Evolutionary conservation across 805 yeast species (phyloP), one percentile per base, ranked within the genome.

Genomic region (Phaffomyces thermotolerans): DNA sequence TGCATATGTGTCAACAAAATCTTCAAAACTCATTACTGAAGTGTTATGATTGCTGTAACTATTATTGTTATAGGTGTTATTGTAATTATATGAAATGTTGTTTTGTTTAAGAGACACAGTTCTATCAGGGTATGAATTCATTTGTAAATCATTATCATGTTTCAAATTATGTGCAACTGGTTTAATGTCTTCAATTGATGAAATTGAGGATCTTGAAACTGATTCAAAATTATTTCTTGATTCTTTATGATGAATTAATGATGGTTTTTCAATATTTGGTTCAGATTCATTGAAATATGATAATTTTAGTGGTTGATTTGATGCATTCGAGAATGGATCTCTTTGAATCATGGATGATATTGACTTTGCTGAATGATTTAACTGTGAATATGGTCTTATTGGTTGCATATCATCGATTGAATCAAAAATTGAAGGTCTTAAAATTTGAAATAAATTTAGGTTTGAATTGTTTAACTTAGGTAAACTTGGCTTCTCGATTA

Each of bases 401-500:
- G 43, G 43, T 29, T 36, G 34, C 12, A 38, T 18, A 9, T 37
- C 23, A 8, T 32, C 8, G 4, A 46, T 24, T 24, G 46, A 40
- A 13, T 46, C 46, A 40, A 39, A 46, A 8, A 37, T 43, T 12
- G 44, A 40, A 6, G 37, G 14, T n/a, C 36, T 39, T 4, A 41
- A 36, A 7, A 39, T 17, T 20, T 15, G 8, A 7, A 18, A 23
- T 15, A 43, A 32, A n/a, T 24, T 15, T 22, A 15, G 6, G 15
- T 40, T 10, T 9, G 29, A 27, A 27, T 27, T 12, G 29, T 27
- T 36, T 12, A 47, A 33, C 6, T 23, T 37, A 14, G 51, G 51
- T 2, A 47, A 18, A 24, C 46, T 39, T 30, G 51, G 51, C 17
- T 42, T 45, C 17, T 39, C 48, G 1, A 39, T 15, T 4, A 33